A percentile compares a stretch with the other conserved stretches of the same genome.
These are phyloP conservation scores for Magnolia sinica DNA, from an alignment of 164 flowering plant species.

Conservation along the genomic window DNA sequence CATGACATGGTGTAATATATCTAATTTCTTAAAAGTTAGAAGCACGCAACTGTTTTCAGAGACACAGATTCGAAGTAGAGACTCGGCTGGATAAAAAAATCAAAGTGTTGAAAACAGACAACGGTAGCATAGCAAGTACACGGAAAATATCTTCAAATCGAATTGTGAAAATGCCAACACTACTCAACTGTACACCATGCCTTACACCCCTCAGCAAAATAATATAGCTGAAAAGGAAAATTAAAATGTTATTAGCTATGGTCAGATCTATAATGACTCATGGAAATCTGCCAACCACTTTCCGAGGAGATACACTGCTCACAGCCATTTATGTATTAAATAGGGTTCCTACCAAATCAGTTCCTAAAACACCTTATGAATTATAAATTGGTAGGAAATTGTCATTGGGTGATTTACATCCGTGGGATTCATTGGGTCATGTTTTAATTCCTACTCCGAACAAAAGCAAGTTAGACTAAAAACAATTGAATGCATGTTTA, in stretches of 20 bases:
- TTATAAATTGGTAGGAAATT: background rate
- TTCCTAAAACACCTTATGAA: background rate
- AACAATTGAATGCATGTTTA: background rate
- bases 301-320: background rate
- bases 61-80: too few relatives aligned
- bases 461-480: background rate
- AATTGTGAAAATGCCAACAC: too few relatives aligned
- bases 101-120: too few relatives aligned
- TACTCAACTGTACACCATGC: too few relatives aligned
- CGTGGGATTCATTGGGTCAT: background rate
- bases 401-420: background rate
- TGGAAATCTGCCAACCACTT: background rate
- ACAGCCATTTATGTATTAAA: background rate
- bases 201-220: background rate
- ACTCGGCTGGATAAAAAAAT: too few relatives aligned
- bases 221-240: background rate
- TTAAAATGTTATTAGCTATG: background rate
- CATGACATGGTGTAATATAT: too few relatives aligned
- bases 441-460: background rate
- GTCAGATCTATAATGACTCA: background rate
- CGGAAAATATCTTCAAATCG: too few relatives aligned
- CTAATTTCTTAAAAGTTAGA: too few relatives aligned
- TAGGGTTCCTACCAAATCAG: background rate
- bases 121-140: too few relatives aligned
- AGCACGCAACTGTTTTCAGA: too few relatives aligned